Evolutionary conservation across 441 rosid species (phyloP).

Genomic region (Populus trichocarpa): DNA sequence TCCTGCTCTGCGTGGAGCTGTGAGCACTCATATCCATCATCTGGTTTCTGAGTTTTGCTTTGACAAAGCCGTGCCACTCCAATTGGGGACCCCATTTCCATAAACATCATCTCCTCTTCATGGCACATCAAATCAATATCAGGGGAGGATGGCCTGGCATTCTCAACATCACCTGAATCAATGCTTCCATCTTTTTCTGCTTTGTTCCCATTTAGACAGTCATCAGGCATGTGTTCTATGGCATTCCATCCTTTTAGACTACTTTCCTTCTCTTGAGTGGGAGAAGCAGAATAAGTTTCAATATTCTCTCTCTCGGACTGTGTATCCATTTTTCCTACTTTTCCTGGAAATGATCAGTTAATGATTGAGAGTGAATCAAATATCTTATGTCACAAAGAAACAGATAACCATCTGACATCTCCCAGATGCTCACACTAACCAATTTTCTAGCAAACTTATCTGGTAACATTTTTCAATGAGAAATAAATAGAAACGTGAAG

Average conservation of each 20-base stretch:
- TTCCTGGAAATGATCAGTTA: constrained; percentile 24
- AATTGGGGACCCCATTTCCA: constrained; percentile 35
- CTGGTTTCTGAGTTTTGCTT: constrained; percentile 23
- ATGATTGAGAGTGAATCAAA: neutral
- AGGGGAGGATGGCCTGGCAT: constrained; percentile 52
- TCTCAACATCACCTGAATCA: constrained; percentile 30
- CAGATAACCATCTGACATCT: neutral
- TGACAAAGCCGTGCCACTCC: constrained; percentile 24
- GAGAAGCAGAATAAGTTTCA: constrained; percentile 17
- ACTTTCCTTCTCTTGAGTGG: constrained; percentile 26
- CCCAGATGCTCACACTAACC: neutral
- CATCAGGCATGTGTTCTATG: constrained; percentile 36
- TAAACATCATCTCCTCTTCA: constrained; percentile 35
- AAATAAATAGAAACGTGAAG: no score
- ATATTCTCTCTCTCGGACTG: constrained; percentile 21
- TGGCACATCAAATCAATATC: constrained; percentile 57
- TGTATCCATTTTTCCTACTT: constrained; percentile 15
- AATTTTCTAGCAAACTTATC: neutral
- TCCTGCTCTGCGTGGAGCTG: constrained; percentile 62
- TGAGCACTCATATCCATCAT: constrained; percentile 28
- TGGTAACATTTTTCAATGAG: neutral
- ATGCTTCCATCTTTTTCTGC: constrained; percentile 27
- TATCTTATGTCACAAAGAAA: neutral
- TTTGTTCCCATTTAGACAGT: constrained; percentile 28
- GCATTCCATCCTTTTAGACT: constrained; percentile 33